Conservation (phyloP, 208 protist species). For the Trypanosoma brucei region DNA sequence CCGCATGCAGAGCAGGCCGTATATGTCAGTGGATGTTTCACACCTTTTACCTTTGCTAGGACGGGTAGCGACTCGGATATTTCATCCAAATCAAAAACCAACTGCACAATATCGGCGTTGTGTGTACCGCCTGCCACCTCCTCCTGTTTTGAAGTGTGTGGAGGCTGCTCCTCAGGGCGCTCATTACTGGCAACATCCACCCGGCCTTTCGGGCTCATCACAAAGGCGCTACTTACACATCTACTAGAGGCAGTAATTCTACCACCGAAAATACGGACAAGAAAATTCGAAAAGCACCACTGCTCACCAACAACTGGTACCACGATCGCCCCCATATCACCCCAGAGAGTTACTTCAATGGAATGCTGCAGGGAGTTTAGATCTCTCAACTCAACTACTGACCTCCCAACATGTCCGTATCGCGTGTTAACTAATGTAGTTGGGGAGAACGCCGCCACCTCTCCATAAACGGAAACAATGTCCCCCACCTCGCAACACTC, state of each 20-base stretch:
- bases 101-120: conserved; percentile 3
- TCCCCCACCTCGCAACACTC: conserved; percentile 30
- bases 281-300: conserved; percentile 54
- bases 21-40: conserved; percentile 21
- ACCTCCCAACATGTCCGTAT: conserved; percentile 50
- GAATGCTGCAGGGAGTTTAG: background rate
- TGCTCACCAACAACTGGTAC: conserved; percentile 26
- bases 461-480: conserved; percentile 41
- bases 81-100: conserved; percentile 24
- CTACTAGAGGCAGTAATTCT: conserved; percentile 46
- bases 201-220: conserved; percentile 16
- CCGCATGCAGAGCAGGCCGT: conserved; percentile 17
- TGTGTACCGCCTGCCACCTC: background rate
- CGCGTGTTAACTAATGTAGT: conserved; percentile 41
- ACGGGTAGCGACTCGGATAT: conserved; percentile 30
- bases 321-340: conserved; percentile 33
- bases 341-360: conserved; percentile 75
- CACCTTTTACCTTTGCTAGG: conserved; percentile 34
- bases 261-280: conserved; percentile 53
- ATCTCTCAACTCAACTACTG: conserved; percentile 31
- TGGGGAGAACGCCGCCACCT: conserved; percentile 27
- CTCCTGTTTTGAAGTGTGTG: background rate
- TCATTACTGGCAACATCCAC: background rate
- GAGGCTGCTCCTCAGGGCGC: background rate
- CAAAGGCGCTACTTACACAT: conserved; percentile 23